Conservation (phyloP, 306 rosid genomes). For the Vachellia pachyceras region DNA sequence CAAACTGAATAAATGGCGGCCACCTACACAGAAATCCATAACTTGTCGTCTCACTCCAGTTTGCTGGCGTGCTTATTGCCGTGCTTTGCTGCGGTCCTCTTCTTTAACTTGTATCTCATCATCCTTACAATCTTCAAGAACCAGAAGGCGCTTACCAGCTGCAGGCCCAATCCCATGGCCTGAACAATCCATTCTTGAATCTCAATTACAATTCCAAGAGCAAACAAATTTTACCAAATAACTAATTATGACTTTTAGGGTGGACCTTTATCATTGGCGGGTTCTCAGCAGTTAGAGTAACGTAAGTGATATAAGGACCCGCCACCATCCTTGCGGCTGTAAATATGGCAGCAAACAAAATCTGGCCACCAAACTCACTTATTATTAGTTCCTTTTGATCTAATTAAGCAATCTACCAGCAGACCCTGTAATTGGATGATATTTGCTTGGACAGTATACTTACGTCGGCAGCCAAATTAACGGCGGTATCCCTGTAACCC, state of each 20-base stretch:
- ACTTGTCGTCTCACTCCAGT: not conserved
- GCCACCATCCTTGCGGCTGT: constrained; percentile 74
- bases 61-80: constrained; percentile 38
- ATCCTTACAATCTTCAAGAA: constrained; percentile 85
- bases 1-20: not conserved
- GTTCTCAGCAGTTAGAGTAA: constrained; percentile 61
- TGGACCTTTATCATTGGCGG: constrained; percentile 82
- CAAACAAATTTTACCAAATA: not conserved
- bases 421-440: too few species aligned
- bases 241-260: not conserved
- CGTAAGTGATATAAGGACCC: constrained; percentile 73
- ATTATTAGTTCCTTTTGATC: constrained; percentile 20
- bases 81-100: constrained; percentile 38
- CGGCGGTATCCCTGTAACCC: constrained; percentile 70
- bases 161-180: constrained; percentile 80
- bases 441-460: constrained; percentile 20
- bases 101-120: constrained; percentile 68
- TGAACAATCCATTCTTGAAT: constrained; percentile 30
- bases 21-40: not conserved
- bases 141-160: constrained; percentile 92
- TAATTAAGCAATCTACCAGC: not conserved
- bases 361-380: constrained; percentile 44
- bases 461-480: constrained; percentile 80
- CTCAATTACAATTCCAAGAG: not conserved
- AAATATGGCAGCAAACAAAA: constrained; percentile 77